Evolutionary conservation across 1,139 yeast genomes (phyloP).

Genomic region (Candida pseudoviswanathii): DNA sequence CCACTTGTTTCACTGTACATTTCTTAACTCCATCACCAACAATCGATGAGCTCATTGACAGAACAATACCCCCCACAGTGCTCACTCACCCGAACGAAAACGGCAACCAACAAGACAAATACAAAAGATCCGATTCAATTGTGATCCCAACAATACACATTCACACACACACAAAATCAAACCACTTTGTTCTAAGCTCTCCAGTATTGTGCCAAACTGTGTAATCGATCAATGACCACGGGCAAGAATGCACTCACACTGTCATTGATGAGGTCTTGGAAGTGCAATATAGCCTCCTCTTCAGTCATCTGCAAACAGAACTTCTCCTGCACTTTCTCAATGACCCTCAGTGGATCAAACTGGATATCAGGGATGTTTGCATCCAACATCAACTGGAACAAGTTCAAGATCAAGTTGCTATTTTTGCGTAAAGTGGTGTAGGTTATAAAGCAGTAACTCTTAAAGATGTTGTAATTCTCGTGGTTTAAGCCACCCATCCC

Average conservation of each 20-base stretch:
- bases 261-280: constrained; percentile 90
- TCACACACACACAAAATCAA: too few relatives aligned
- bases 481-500: constrained; percentile 96
- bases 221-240: constrained; percentile 91
- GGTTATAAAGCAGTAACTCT: constrained; percentile 92
- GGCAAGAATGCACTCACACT: constrained; percentile 94
- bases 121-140: neutral
- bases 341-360: constrained; percentile 74
- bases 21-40: neutral
- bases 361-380: constrained; percentile 89
- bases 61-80: neutral
- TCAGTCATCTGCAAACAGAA: constrained; percentile 92
- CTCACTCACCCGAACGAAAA: too few relatives aligned
- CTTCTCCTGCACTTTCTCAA: constrained; percentile 89
- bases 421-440: constrained; percentile 88
- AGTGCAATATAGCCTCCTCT: constrained; percentile 92
- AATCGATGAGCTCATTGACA: neutral
- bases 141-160: neutral
- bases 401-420: constrained; percentile 82
- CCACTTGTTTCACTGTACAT: neutral
- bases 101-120: too few relatives aligned
- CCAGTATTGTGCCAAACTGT: constrained; percentile 97
- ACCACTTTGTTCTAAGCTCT: too few relatives aligned
- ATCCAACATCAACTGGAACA: constrained; percentile 92
- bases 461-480: constrained; percentile 80